Evolutionary conservation across 208 protist genomes (phyloP), one percentile per base, ranked within the genome.

Genomic region (Acanthamoeba culbertsoni): DNA sequence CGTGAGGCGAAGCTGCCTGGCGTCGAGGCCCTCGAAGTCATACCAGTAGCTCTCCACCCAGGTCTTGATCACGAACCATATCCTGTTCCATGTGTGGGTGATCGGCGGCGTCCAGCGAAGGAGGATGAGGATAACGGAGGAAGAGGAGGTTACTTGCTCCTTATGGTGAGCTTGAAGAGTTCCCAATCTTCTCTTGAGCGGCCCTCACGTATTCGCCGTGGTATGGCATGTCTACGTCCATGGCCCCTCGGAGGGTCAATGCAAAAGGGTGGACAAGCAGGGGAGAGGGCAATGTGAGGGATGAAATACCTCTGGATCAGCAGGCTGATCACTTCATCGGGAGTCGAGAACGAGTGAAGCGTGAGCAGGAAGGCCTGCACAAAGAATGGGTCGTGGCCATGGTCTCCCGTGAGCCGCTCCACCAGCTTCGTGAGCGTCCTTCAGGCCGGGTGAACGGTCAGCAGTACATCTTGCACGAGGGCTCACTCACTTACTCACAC

Each of bases 21-120:
- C 26, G 18, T 88, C 37, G 46, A 57, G 77, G 63, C 35, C 77
- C 43, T 55, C 43, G 31, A 88, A 88, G 37, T 88, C 77, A 59
- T 88, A 88, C 28, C 28, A 88, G 43, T 88, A 55, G 77, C 43
- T 88, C 26, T 55, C 43, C 26, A 88, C 77, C 77, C 77, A 88
- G 12, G 77, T 88, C 77, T 88, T 88, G 14, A 88, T 12, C 12
- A 88, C 77, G 57, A 37, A 77, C 65, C 65, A 77, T 14, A 77
- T 77, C n/a, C 65, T 77, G n/a, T n/a, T n/a, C n/a, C 14, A 20
- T 43, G 35, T 28, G n/a, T 77, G 51, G 14, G 51, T 23, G 16
- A 59, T 59, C 51, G 51, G 51, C 14, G 14, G 51, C 51, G 51
- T 23, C n/a, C n/a, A n/a, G n/a, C n/a, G n/a, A n/a, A n/a, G n/a